Percentiles rank a stretch among this genome's conserved stretches.
Evolutionary conservation across 176 grass and related monocot genomes (phyloP).

Genomic region (Pharus latifolius): DNA sequence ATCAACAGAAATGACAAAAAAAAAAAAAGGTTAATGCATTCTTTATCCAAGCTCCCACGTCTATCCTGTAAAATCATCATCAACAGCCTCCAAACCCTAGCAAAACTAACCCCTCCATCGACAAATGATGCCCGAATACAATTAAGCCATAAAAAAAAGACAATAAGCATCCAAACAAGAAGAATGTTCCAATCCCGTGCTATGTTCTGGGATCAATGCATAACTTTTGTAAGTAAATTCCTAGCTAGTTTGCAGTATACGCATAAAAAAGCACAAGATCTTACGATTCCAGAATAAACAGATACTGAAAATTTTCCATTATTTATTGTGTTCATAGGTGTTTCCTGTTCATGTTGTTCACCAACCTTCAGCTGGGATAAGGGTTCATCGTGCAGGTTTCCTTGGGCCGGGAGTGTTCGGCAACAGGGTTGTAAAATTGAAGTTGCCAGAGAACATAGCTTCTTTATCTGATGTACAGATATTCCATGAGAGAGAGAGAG

Average conservation of each 20-base stretch:
- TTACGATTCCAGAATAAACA: slow-evolving; percentile 5
- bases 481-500: not conserved
- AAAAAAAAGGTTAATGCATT: too few relatives aligned
- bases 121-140: not conserved
- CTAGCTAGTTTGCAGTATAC: slow-evolving; percentile 14
- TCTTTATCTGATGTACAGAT: slow-evolving; percentile 55
- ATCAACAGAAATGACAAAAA: too few relatives aligned
- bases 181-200: not conserved
- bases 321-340: slow-evolving; percentile 18
- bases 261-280: not conserved
- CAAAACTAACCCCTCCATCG: not conserved
- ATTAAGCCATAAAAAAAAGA: slow-evolving; percentile 1
- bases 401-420: slow-evolving; percentile 16
- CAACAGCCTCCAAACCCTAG: not conserved
- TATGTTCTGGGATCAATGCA: not conserved
- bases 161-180: not conserved
- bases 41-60: not conserved
- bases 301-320: slow-evolving; percentile 8
- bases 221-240: not conserved
- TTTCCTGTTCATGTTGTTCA: slow-evolving; percentile 4
- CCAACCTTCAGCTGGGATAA: slow-evolving; percentile 6
- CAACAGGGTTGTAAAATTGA: slow-evolving; percentile 61
- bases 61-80: not conserved
- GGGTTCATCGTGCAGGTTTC: slow-evolving; percentile 42
- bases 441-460: slow-evolving; percentile 83